Evolutionary conservation across 106 monocot species (phyloP).

Genomic region (Phalaenopsis equestris): DNA sequence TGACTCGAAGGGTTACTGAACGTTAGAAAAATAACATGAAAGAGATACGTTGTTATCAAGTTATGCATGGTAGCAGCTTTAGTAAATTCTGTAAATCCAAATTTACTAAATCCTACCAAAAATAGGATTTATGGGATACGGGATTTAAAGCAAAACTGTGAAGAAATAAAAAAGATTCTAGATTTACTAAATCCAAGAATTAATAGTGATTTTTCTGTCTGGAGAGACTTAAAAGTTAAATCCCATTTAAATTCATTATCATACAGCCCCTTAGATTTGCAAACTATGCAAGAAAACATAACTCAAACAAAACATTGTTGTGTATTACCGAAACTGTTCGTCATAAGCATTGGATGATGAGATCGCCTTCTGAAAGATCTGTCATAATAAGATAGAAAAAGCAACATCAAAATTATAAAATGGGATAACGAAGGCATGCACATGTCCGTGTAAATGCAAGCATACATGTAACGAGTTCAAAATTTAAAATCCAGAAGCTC

Average conservation of each 20-base stretch:
- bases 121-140: too few relatives aligned
- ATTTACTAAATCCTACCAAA: too few relatives aligned
- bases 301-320: neutral
- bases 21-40: neutral
- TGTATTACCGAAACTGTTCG: slow-evolving; percentile 77
- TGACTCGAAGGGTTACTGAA: neutral
- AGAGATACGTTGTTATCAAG: neutral
- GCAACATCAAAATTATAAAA: neutral
- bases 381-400: slow-evolving; percentile 9
- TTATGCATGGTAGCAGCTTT: too few relatives aligned
- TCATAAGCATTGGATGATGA: slow-evolving; percentile 90
- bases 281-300: neutral
- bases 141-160: too few relatives aligned
- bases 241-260: too few relatives aligned
- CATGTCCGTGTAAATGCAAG: neutral
- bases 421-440: neutral
- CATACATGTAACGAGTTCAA: neutral
- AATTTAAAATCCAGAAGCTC: neutral
- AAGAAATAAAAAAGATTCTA: too few relatives aligned
- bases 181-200: too few relatives aligned
- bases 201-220: too few relatives aligned
- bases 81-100: too few relatives aligned
- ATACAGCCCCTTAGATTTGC: neutral
- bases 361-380: slow-evolving; percentile 97
- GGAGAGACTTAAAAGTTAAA: too few relatives aligned